Percentiles rank a stretch among this genome's conserved stretches.
Conservation (phyloP, 208 protist species). For the Phytomonas sp. region DNA sequence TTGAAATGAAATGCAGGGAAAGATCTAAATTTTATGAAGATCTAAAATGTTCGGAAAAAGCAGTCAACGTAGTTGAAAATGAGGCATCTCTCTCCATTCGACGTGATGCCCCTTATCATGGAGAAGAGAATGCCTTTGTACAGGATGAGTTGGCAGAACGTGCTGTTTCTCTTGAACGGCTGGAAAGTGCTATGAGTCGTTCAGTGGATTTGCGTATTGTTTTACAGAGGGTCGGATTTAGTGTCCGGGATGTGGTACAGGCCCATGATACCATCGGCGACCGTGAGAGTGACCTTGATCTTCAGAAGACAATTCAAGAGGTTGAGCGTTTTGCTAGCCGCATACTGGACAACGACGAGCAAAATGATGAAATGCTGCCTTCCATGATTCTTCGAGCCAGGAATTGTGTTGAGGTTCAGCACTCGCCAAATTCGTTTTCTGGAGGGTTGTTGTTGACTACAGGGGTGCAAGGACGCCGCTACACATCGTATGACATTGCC, state of each 20-base stretch:
- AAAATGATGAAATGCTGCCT: background rate
- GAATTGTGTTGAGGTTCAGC: background rate
- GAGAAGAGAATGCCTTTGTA: background rate
- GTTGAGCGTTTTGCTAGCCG: constrained; percentile 20
- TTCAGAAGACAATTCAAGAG: constrained; percentile 18
- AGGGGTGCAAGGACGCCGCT: background rate
- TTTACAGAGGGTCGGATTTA: constrained; percentile 12
- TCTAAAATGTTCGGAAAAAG: background rate
- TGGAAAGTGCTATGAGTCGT: constrained; percentile 17
- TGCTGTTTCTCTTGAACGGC: background rate
- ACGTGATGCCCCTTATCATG: background rate
- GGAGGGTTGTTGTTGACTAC: background rate
- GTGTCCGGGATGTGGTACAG: constrained; percentile 11
- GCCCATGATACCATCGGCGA: constrained; percentile 21
- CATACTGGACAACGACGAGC: background rate
- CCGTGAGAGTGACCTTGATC: constrained; percentile 16
- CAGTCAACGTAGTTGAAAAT: background rate
- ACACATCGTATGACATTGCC: background rate
- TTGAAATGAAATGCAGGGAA: background rate
- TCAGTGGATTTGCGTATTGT: constrained; percentile 15
- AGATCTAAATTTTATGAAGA: background rate
- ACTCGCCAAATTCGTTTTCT: background rate
- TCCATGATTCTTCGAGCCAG: background rate
- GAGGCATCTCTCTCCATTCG: background rate
- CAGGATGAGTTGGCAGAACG: background rate